Conservation (phyloP, 2,329 filamentous ascomycete genomes). For the Colletotrichum brevisporum region DNA sequence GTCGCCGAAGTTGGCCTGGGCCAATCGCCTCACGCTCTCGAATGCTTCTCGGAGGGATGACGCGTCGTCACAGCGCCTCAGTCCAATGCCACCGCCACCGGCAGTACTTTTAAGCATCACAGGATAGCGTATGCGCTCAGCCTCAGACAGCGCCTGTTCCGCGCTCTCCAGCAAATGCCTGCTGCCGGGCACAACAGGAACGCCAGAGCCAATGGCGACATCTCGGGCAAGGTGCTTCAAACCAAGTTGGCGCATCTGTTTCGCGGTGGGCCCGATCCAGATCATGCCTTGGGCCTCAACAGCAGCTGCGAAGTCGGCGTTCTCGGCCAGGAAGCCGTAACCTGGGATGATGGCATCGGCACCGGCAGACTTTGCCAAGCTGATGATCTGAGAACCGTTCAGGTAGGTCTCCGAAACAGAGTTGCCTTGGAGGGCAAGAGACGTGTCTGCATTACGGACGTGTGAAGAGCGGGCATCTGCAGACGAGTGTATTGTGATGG, state of each 20-base stretch:
- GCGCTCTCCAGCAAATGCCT: conserved; percentile 45
- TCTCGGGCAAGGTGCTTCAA: conserved; percentile 55
- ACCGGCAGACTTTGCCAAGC: conserved; percentile 62
- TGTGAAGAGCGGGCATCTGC: conserved; percentile 76
- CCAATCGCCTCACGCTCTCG: conserved; percentile 54
- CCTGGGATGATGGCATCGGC: conserved; percentile 75
- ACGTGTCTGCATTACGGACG: conserved; percentile 76
- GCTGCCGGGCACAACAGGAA: conserved; percentile 54
- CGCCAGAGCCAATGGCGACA: conserved; percentile 48
- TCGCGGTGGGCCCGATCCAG: conserved; percentile 71
- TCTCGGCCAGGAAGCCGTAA: conserved; percentile 77
- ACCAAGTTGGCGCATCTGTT: conserved; percentile 55
- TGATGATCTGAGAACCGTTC: conserved; percentile 73
- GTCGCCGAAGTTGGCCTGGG: conserved; percentile 58
- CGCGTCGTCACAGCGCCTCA: conserved; percentile 53
- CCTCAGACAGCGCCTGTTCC: conserved; percentile 47
- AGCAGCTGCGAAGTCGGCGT: conserved; percentile 70
- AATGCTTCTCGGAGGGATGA: conserved; percentile 50
- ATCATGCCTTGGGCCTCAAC: conserved; percentile 68
- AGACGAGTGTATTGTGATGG: conserved; percentile 78
- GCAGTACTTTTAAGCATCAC: conserved; percentile 64
- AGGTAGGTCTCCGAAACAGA: conserved; percentile 68
- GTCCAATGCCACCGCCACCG: conserved; percentile 62
- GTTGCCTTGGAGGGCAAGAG: conserved; percentile 72
- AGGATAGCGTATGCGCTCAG: conserved; percentile 52